Evolutionary conservation across 1,284 basidiomycete species (phyloP).

Genomic region (Cutaneotrichosporon arboriforme): DNA sequence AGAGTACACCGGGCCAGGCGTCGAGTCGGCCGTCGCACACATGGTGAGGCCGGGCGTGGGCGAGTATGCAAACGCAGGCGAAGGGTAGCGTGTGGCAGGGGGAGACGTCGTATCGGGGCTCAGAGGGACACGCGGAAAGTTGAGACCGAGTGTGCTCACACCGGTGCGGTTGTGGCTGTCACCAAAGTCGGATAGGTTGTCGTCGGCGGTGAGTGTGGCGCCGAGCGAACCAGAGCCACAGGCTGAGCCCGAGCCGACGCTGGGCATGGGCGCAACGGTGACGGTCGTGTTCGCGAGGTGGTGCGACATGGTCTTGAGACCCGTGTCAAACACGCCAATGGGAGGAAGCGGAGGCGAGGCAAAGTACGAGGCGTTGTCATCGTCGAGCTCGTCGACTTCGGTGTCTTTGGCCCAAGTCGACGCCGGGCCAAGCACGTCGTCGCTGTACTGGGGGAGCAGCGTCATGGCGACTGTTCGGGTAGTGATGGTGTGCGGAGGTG

Average conservation of each 20-base stretch:
- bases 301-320: not conserved
- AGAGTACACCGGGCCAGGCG: slow-evolving; percentile 10
- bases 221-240: too few species aligned
- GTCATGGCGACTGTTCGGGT: not conserved
- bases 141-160: slow-evolving; percentile 13
- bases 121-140: too few species aligned
- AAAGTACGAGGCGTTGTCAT: not conserved
- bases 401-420: too few species aligned
- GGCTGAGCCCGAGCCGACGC: too few species aligned
- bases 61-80: slow-evolving; percentile 17
- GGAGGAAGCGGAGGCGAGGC: slow-evolving; percentile 10
- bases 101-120: slow-evolving; percentile 6
- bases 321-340: slow-evolving; percentile 9
- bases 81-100: slow-evolving; percentile 8
- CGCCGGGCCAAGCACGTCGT: not conserved
- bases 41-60: slow-evolving; percentile 16
- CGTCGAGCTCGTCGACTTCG: too few species aligned
- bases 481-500: not conserved
- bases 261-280: not conserved
- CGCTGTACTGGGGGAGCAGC: not conserved
- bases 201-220: not conserved
- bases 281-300: not conserved
- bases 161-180: not conserved
- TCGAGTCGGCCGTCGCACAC: slow-evolving; percentile 11
- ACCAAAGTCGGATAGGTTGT: not conserved